Conservation (phyloP, 208 protist genomes). For the Borovskyia barvae region DNA sequence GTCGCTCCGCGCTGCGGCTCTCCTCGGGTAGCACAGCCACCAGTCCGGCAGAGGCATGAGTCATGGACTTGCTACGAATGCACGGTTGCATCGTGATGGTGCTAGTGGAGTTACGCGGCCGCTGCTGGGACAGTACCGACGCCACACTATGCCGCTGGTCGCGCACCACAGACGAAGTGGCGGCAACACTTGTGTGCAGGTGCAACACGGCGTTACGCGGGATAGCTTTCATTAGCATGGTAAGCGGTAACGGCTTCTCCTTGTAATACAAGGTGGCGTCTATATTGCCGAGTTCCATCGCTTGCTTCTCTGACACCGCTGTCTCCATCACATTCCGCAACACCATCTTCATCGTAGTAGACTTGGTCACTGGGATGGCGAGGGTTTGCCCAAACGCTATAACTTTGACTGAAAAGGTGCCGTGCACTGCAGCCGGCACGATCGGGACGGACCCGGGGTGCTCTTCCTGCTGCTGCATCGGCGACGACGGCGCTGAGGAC, state of each 20-base stretch:
- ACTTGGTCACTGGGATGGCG: constrained; percentile 35
- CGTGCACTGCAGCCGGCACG: background rate
- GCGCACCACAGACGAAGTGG: constrained; percentile 20
- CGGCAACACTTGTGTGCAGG: constrained; percentile 40
- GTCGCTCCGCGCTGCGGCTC: constrained; percentile 12
- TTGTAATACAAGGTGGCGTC: constrained; percentile 46
- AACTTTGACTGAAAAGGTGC: constrained; percentile 18
- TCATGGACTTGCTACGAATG: constrained; percentile 6
- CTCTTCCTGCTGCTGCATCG: background rate
- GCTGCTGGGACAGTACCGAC: constrained; percentile 14
- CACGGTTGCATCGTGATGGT: constrained; percentile 28
- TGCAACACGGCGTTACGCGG: constrained; percentile 38
- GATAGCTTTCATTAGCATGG: constrained; percentile 32
- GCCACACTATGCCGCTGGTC: constrained; percentile 9
- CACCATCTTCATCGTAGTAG: constrained; percentile 34
- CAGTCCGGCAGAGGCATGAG: constrained; percentile 2
- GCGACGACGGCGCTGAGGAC: constrained; percentile 1
- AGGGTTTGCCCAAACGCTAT: constrained; percentile 21
- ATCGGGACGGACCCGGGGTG: background rate
- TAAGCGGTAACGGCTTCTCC: constrained; percentile 28
- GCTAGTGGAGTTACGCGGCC: constrained; percentile 8
- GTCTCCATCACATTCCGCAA: constrained; percentile 48
- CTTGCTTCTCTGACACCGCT: constrained; percentile 24
- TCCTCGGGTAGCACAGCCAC: background rate
- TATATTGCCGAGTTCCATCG: constrained; percentile 21